Conservation (phyloP, 306 rosid genomes). For the Sicyos edulis region DNA sequence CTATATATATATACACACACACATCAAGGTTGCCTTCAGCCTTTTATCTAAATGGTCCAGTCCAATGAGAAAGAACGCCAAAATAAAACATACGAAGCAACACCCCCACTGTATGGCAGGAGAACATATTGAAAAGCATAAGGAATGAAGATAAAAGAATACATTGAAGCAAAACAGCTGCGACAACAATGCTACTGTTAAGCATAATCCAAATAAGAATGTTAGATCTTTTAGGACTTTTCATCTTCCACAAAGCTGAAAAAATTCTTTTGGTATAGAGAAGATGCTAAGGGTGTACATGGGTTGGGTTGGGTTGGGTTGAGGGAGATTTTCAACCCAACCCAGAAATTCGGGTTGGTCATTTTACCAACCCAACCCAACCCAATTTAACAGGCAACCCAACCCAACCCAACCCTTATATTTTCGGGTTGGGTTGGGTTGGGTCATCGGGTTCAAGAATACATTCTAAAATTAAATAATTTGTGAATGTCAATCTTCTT, state of each 20-base stretch:
- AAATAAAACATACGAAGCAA: not conserved
- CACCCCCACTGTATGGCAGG: not conserved
- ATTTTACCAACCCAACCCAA: no score
- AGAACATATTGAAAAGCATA: not conserved
- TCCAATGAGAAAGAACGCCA: not conserved
- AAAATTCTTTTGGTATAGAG: not conserved
- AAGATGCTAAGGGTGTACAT: not conserved
- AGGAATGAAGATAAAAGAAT: not conserved
- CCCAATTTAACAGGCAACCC: no score
- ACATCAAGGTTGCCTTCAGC: conserved; percentile 5
- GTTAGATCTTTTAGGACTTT: not conserved
- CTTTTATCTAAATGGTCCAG: not conserved
- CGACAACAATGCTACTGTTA: not conserved
- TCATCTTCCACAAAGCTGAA: not conserved
- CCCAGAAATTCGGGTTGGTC: no score
- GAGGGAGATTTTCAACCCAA: no score
- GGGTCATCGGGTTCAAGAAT: no score
- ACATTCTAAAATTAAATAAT: no score
- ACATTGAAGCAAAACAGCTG: not conserved
- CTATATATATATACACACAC: not conserved
- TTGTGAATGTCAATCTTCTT: no score
- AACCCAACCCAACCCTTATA: no score
- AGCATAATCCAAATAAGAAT: not conserved
- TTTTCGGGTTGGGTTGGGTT: no score
- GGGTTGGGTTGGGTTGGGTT: no score